These are phyloP conservation scores for Kazachstania bromeliacearum DNA, from an alignment of 805 yeast genomes.

Conservation along the genomic window DNA sequence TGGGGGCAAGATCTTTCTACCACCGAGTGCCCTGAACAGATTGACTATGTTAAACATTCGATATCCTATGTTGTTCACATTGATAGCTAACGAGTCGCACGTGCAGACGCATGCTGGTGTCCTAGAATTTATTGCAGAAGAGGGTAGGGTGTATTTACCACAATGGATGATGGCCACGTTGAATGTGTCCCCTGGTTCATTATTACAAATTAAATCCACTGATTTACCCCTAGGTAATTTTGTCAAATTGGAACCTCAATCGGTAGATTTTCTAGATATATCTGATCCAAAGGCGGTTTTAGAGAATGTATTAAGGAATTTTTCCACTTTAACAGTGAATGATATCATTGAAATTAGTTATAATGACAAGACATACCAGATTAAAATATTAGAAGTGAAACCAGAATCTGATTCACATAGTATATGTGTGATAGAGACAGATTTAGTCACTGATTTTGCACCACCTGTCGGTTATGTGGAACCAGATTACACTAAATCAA, in stretches of 20 bases:
- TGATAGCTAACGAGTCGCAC: constrained; percentile 55
- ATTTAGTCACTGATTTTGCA: constrained; percentile 93
- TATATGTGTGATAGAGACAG: constrained; percentile 93
- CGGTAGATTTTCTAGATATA: constrained; percentile 85
- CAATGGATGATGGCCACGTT: constrained; percentile 92
- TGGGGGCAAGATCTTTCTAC: constrained; percentile 93
- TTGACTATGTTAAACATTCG: constrained; percentile 84
- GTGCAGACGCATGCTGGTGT: constrained; percentile 83
- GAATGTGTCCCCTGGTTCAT: constrained; percentile 64
- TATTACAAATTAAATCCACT: constrained; percentile 63
- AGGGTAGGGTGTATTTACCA: constrained; percentile 90
- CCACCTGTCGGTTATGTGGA: constrained; percentile 98
- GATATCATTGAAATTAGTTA: constrained; percentile 82
- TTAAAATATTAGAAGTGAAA: constrained; percentile 77
- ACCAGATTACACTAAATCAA: constrained; percentile 49
- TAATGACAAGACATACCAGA: constrained; percentile 67
- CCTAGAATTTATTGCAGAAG: constrained; percentile 91
- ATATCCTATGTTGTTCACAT: constrained; percentile 90
- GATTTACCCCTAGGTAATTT: constrained; percentile 80
- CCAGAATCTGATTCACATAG: constrained; percentile 61
- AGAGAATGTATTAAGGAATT: constrained; percentile 83
- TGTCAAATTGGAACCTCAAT: constrained; percentile 92
- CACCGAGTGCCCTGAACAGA: constrained; percentile 84
- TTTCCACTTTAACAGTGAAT: constrained; percentile 74
- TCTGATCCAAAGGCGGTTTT: constrained; percentile 96